Percentiles rank a stretch among this genome's conserved stretches.
These are phyloP conservation scores for Clavispora fructus DNA, from an alignment of 805 yeast species.

Conservation along the genomic window DNA sequence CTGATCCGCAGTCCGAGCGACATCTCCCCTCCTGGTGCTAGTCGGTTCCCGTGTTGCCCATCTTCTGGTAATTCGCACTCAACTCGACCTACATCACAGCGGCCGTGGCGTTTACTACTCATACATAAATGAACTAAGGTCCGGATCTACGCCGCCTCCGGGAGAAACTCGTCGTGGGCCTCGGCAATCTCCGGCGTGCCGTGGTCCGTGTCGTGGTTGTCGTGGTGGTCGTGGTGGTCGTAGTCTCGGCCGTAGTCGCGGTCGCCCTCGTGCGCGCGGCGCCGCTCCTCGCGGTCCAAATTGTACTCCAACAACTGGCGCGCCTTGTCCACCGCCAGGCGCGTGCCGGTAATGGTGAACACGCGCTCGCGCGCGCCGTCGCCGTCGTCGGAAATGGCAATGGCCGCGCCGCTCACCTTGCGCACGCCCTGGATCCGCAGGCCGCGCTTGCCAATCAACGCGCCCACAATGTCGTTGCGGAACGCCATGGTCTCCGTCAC, in stretches of 20 bases:
- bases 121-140: neutral
- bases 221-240: neutral
- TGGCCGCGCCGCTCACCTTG: slow-evolving; percentile 70
- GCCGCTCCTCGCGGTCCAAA: slow-evolving; percentile 53
- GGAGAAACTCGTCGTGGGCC: too few relatives aligned
- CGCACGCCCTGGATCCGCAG: slow-evolving; percentile 82
- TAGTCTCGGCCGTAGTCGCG: neutral
- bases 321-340: slow-evolving; percentile 54
- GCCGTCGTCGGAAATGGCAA: slow-evolving; percentile 62
- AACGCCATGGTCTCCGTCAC: slow-evolving; percentile 46
- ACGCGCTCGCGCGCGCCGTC: slow-evolving; percentile 48
- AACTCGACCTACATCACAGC: too few relatives aligned
- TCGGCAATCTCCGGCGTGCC: neutral
- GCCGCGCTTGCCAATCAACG: slow-evolving; percentile 83
- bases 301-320: slow-evolving; percentile 52
- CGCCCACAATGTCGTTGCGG: slow-evolving; percentile 82
- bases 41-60: too few relatives aligned
- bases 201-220: neutral
- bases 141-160: too few relatives aligned
- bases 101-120: neutral
- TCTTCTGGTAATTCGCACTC: too few relatives aligned
- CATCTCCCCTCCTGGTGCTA: too few relatives aligned
- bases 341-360: slow-evolving; percentile 65
- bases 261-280: slow-evolving; percentile 18
- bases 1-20: too few relatives aligned